A percentile compares a stretch with the other conserved stretches of the same genome.
These are phyloP conservation scores for Cercospora sp. DNA, from an alignment of 2,329 filamentous ascomycete genomes.

Conservation along the genomic window DNA sequence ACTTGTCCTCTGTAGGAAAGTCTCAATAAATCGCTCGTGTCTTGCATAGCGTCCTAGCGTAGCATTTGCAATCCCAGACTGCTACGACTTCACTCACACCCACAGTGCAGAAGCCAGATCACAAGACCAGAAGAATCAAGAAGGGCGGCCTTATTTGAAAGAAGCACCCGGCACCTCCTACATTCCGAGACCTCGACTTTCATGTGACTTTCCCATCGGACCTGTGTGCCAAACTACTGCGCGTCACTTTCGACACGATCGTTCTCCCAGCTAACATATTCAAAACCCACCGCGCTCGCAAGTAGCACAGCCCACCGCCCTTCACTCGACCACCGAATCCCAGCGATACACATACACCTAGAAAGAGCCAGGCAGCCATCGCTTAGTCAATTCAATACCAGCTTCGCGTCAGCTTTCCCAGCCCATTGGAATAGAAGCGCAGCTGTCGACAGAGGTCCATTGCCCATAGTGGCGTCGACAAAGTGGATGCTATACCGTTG, in stretches of 20 bases:
- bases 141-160: conserved; percentile 14
- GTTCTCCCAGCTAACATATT: background rate
- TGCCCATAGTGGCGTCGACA: conserved; percentile 25
- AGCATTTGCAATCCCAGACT: conserved; percentile 12
- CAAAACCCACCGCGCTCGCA: background rate
- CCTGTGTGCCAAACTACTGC: conserved; percentile 8
- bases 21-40: conserved; percentile 4
- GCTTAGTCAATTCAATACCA: background rate
- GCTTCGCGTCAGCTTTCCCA: background rate
- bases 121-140: conserved; percentile 21
- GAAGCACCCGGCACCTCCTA: conserved; percentile 11
- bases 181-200: conserved; percentile 25
- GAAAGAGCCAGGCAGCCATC: conserved; percentile 7
- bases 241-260: conserved; percentile 10
- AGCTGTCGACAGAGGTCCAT: background rate
- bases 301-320: background rate
- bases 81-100: background rate
- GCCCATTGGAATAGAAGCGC: background rate
- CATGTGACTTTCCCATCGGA: conserved; percentile 25
- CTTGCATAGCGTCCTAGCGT: conserved; percentile 22
- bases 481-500: conserved; percentile 40
- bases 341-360: background rate
- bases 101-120: conserved; percentile 8
- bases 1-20: conserved; percentile 6
- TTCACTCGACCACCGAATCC: background rate